phyloP scores from a whole-genome alignment of 106 monocot genomes.

The Dendrobium officinale region DNA sequence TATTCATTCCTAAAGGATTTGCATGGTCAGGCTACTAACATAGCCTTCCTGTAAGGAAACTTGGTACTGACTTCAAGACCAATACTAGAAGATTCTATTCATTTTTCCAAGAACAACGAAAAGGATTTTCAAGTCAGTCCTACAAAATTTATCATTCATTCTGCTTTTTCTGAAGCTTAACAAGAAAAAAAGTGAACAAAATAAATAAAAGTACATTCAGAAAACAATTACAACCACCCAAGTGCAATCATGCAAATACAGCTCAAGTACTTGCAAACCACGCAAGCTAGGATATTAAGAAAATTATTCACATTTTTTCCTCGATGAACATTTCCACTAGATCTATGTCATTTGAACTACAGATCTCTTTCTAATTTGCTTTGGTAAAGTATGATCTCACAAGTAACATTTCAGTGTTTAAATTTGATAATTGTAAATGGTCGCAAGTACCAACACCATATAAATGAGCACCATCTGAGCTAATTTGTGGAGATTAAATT shows the following conservation, averaged over 20 bases:
- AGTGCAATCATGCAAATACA: background rate
- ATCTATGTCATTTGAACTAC: background rate
- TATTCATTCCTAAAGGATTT: background rate
- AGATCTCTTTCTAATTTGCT: background rate
- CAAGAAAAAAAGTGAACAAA: background rate
- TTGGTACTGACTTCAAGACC: slow-evolving; percentile 21
- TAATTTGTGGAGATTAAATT: background rate
- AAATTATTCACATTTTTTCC: background rate
- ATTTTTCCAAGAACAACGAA: background rate
- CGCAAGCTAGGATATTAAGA: background rate
- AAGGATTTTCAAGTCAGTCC: background rate
- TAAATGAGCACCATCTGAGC: background rate
- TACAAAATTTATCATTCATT: background rate
- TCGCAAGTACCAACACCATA: background rate
- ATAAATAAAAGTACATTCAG: background rate
- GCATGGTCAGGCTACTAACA: slow-evolving; percentile 12
- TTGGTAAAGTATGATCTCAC: background rate
- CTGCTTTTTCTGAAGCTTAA: background rate
- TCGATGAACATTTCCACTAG: background rate
- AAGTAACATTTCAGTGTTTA: background rate
- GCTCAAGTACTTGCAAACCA: background rate
- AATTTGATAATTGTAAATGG: background rate
- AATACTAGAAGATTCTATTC: slow-evolving; percentile 3
- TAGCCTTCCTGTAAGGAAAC: slow-evolving; percentile 11
- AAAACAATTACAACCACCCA: background rate